Percentiles rank a stretch among this genome's conserved stretches.
Evolutionary conservation across 2,329 filamentous ascomycete species (phyloP).

Genomic region (Hypoxylon sp.): DNA sequence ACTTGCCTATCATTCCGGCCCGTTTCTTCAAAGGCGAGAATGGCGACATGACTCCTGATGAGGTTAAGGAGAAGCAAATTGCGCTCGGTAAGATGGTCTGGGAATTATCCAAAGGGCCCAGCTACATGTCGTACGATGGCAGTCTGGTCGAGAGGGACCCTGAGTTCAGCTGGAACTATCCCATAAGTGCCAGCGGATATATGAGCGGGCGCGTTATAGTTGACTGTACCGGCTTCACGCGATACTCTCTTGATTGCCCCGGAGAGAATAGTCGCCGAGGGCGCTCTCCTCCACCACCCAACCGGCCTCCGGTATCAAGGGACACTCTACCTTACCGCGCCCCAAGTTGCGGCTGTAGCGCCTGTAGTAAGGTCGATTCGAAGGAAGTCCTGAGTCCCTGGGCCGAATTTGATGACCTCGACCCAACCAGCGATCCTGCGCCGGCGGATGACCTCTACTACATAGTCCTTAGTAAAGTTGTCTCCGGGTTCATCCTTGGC

Average conservation of each 20-base stretch:
- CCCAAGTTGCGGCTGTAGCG: conserved; percentile 61
- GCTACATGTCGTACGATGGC: conserved; percentile 64
- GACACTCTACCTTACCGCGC: conserved; percentile 60
- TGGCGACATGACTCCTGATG: conserved; percentile 47
- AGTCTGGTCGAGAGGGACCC: conserved; percentile 55
- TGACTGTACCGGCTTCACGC: conserved; percentile 60
- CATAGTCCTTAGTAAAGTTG: conserved; percentile 60
- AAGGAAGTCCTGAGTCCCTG: conserved; percentile 54
- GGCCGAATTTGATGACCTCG: conserved; percentile 59
- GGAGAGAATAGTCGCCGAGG: conserved; percentile 31
- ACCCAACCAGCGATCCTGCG: conserved; percentile 56
- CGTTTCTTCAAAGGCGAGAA: conserved; percentile 60
- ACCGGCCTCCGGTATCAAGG: conserved; percentile 42
- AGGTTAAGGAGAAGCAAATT: conserved; percentile 58
- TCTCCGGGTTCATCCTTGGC: conserved; percentile 63
- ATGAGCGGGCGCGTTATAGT: conserved; percentile 62
- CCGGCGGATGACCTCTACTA: conserved; percentile 63
- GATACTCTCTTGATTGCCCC: conserved; percentile 53
- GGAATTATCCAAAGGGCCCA: conserved; percentile 63
- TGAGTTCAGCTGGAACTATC: conserved; percentile 46
- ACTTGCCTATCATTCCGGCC: conserved; percentile 61
- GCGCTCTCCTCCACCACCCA: conserved; percentile 10
- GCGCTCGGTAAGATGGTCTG: conserved; percentile 63
- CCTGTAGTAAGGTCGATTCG: conserved; percentile 52
- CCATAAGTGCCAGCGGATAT: conserved; percentile 47